Conservation (phyloP, 2,329 filamentous ascomycete species). For the Pezicula radicicola region DNA sequence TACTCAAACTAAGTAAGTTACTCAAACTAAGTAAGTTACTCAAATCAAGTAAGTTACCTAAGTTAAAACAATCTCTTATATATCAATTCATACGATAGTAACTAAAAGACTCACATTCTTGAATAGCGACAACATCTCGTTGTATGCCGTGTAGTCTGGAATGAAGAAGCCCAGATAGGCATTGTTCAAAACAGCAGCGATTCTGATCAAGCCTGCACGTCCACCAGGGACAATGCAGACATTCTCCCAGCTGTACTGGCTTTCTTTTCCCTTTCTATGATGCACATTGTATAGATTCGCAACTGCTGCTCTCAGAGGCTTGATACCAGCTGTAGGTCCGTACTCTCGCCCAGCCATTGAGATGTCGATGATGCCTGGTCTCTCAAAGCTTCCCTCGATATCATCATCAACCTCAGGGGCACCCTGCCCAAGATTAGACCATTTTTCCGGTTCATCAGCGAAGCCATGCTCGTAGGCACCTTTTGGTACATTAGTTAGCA, state of each 20-base stretch:
- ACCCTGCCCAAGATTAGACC: conserved; percentile 94
- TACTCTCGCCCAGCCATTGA: conserved; percentile 81
- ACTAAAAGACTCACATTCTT: conserved; percentile 62
- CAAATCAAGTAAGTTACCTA: conserved; percentile 22
- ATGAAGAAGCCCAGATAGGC: conserved; percentile 93
- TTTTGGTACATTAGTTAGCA: conserved; percentile 8
- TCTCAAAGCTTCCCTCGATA: conserved; percentile 83
- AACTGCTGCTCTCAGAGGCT: conserved; percentile 82
- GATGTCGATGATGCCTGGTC: conserved; percentile 76
- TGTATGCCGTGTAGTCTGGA: conserved; percentile 94
- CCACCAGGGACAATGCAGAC: conserved; percentile 95
- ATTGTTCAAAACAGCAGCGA: conserved; percentile 90
- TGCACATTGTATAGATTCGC: conserved; percentile 91
- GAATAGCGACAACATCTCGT: conserved; percentile 94
- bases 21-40: too few relatives aligned
- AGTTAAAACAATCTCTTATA: too few relatives aligned
- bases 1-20: too few relatives aligned
- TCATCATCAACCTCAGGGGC: conserved; percentile 93
- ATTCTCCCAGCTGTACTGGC: conserved; percentile 95
- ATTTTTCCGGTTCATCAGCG: conserved; percentile 73
- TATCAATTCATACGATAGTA: background rate
- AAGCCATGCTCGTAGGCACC: conserved; percentile 87
- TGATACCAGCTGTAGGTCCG: conserved; percentile 91
- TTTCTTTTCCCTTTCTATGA: conserved; percentile 82
- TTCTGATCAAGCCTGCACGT: conserved; percentile 87